Conservation (phyloP, 1,284 basidiomycete species). For the Trametes hirsuta region DNA sequence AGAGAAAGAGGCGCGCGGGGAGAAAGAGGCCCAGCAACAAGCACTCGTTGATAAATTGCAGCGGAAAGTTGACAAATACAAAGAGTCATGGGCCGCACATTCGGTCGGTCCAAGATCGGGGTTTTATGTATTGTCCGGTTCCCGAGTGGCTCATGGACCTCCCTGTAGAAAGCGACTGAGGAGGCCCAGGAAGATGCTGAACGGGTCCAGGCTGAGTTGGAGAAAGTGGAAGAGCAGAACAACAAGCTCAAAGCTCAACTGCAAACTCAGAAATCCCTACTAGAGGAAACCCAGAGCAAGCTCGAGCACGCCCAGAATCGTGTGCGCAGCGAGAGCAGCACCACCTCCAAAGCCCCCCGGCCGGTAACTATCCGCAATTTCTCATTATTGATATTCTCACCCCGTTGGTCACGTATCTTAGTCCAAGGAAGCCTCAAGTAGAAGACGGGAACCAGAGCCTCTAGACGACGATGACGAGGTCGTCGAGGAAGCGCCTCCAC, state of each 20-base stretch:
- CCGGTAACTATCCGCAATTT: neutral
- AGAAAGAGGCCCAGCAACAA: slow-evolving; percentile 24
- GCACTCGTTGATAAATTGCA: slow-evolving; percentile 29
- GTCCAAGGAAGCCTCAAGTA: neutral
- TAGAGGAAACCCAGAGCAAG: slow-evolving; percentile 17
- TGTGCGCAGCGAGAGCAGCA: neutral
- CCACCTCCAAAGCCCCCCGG: slow-evolving; percentile 1
- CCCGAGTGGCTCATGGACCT: neutral
- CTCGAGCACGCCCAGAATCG: slow-evolving; percentile 1
- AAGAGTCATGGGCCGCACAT: slow-evolving; percentile 25
- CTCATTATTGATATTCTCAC: neutral
- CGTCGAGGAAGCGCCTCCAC: neutral
- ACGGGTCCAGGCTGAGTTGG: slow-evolving; percentile 34
- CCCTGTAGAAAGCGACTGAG: slow-evolving; percentile 36
- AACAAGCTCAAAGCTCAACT: slow-evolving; percentile 47
- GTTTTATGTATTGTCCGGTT: neutral
- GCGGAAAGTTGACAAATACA: slow-evolving; percentile 29
- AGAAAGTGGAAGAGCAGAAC: slow-evolving; percentile 38
- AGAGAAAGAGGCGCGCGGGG: slow-evolving; percentile 42
- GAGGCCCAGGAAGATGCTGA: slow-evolving; percentile 39
- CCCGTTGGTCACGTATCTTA: neutral
- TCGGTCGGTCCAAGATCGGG: slow-evolving; percentile 9
- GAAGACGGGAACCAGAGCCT: neutral
- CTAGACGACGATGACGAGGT: slow-evolving; percentile 15
- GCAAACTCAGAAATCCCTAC: slow-evolving; percentile 34